Conservation (phyloP, 2,329 filamentous ascomycete species). For the Raffaelea albimanens region DNA sequence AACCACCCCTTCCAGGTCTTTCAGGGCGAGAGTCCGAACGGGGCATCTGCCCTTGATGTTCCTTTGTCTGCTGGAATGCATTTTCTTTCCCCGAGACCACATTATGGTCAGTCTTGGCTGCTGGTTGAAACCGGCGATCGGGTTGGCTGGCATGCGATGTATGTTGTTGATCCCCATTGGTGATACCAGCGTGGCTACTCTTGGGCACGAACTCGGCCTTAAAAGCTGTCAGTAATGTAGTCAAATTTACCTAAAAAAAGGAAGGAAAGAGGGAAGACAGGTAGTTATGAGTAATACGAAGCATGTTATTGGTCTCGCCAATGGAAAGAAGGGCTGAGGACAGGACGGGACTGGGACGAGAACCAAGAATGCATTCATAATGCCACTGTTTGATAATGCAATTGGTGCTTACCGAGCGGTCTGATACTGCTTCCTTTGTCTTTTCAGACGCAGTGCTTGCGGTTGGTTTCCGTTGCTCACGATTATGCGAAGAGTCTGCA, state of each 20-base stretch:
- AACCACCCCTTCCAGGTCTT: constrained; percentile 30
- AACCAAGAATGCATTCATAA: no score
- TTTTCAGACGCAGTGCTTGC: constrained; percentile 25
- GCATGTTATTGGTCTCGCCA: no score
- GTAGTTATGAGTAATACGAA: no score
- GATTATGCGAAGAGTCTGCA: constrained; percentile 27
- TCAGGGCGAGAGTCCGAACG: constrained; percentile 26
- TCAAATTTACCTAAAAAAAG: no score
- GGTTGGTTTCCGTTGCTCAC: constrained; percentile 37
- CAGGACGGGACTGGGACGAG: no score
- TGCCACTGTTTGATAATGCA: no score
- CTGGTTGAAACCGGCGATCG: constrained; percentile 6
- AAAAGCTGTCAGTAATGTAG: no score
- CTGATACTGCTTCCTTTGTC: constrained; percentile 26
- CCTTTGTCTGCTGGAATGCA: constrained; percentile 12
- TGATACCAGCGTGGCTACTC: background rate
- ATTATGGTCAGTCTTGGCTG: constrained; percentile 6
- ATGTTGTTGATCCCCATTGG: constrained; percentile 5
- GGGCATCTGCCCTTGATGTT: constrained; percentile 16
- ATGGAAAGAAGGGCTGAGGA: no score
- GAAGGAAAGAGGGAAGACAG: background rate
- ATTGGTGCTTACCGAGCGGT: constrained; percentile 29
- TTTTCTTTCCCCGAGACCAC: constrained; percentile 11
- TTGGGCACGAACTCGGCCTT: constrained; percentile 11
- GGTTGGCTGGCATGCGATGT: background rate